Evolutionary conservation across 345 rosid genomes (phyloP), one percentile per base, ranked within the genome.

Genomic region (Sonneratia caseolaris): DNA sequence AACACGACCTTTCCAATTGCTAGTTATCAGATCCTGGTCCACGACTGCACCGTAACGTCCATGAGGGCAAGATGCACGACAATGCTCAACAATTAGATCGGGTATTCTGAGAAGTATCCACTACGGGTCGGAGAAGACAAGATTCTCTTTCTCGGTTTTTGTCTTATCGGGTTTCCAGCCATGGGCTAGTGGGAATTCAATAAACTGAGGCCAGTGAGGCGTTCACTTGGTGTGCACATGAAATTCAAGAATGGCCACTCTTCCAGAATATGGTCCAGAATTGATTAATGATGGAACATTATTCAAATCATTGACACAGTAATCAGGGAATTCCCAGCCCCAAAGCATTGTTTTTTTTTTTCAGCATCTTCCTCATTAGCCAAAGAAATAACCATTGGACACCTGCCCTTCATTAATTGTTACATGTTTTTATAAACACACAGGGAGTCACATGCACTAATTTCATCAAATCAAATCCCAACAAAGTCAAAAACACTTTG

Each of bases 401-500:
- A n/a, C 11, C 38, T 47, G 13, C 14, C 51, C 15, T 47, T 47
- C 32, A 62, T 62, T 62, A 62, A 62, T 3, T 62, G 66, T 37
- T 68, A 11, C 56, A 43, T 35, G 38, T 10, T 62, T 62, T 47
- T 13, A 37, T 62, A 62, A 62, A 27, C 37, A 8, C 71, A 45
- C 45, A 45, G 37, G 56, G 56, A 68, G 56, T 68, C 71, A 68
- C 71, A 68, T 68, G 71, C 71, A 68, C 56, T 37, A 68, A 43
- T 68, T 68, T 68, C 15, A 36, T 53, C 64, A 37, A 27, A 64
- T 71, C 76, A 69, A 76, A 72, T 68, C 22, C n/a, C 66, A 16
- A 37, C 68, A 61, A 32, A 71, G 48, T 59, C 49, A 61, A 51
- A 61, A 18, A 53, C 59, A 5, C 22, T 2, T 19, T 3, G 15